Base-by-base conservation (phyloP, 768 basidiomycete genomes). In the Terana coerulea region DNA sequence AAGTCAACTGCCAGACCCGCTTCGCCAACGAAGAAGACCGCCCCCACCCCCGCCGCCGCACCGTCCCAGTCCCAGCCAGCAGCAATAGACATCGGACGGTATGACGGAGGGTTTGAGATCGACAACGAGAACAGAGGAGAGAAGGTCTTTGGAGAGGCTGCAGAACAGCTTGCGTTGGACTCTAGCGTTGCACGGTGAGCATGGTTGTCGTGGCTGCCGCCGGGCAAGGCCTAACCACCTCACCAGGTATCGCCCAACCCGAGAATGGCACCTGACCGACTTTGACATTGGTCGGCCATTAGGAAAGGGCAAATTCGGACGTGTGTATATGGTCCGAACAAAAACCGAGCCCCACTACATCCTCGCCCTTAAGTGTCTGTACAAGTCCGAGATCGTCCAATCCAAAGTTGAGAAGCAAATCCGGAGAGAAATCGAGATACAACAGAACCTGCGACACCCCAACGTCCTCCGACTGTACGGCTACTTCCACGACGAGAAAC, bases 241-340 rank as follows among this genome's bases (percentile, higher is more conserved):
- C 14, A 19, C 26, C 28, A 45, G 88, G 50, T 75, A 73, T 55
- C 77, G 72, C 31, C 91, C 89, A 17, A 92, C 91, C 0, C 80
- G 84, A 17, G 90, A 92, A 61, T 93, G 94, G 87, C 83, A 80
- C 26, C 74, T 98, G 3, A 80, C 81, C 52, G 78, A 84, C 48
- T 97, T 99, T 60, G 92, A 97, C 56, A 95, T 98, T 62, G 95
- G 97, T 15, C 83, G 93, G 10, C 93, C 94, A 3, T 78, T 99
- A 1, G 97, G 97, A n/a, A 98, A 98, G 67, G 97, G 97, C 40
- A 98, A 98, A 73, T 99, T 98, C 60, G 97, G 97, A 1, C 88
- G 93, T 2, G 97, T 99, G 22, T 98, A 99, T 75, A 95, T 98
- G 86, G 93, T 95, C 39, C 83, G 95, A 45, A 98, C 95, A 17